These are phyloP conservation scores for Geranium rotundifolium DNA, from an alignment of 345 rosid genomes.

Conservation along the genomic window DNA sequence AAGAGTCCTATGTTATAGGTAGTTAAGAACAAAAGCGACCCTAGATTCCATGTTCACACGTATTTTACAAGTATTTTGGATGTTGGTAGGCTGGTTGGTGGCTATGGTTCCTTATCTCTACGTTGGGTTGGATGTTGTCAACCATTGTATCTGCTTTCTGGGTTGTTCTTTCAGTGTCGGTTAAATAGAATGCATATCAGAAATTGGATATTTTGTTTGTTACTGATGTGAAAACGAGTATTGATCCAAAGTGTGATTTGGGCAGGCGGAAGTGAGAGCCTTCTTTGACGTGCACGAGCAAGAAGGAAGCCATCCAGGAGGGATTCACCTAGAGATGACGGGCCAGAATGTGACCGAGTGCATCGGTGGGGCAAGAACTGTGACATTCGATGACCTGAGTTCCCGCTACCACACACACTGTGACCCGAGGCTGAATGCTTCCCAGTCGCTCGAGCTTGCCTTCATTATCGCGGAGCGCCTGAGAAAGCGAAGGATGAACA, in stretches of 20 bases:
- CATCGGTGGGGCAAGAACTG: slow-evolving; percentile 57
- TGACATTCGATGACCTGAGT: slow-evolving; percentile 60
- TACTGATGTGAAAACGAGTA: background rate
- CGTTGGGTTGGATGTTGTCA: background rate
- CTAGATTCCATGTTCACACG: too few species aligned
- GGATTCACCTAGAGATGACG: slow-evolving; percentile 56
- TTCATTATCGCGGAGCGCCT: slow-evolving; percentile 66
- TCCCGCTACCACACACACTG: slow-evolving; percentile 62
- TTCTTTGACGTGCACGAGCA: slow-evolving; percentile 66
- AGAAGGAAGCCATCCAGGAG: slow-evolving; percentile 73
- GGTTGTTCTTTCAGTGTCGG: background rate
- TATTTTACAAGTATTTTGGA: too few species aligned
- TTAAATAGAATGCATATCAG: background rate
- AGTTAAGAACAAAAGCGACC: too few species aligned
- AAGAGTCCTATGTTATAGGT: too few species aligned
- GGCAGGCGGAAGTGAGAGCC: slow-evolving; percentile 57
- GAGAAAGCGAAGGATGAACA: slow-evolving; percentile 45
- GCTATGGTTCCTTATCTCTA: slow-evolving; percentile 10
- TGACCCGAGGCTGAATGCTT: slow-evolving; percentile 59
- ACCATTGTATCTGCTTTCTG: background rate
- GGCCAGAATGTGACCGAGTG: slow-evolving; percentile 72
- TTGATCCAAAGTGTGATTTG: background rate
- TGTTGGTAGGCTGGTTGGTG: slow-evolving; percentile 4
- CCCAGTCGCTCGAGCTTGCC: slow-evolving; percentile 61
- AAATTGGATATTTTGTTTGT: background rate